Evolutionary conservation across 768 basidiomycete genomes (phyloP).

Genomic region (Crepidotus variabilis): DNA sequence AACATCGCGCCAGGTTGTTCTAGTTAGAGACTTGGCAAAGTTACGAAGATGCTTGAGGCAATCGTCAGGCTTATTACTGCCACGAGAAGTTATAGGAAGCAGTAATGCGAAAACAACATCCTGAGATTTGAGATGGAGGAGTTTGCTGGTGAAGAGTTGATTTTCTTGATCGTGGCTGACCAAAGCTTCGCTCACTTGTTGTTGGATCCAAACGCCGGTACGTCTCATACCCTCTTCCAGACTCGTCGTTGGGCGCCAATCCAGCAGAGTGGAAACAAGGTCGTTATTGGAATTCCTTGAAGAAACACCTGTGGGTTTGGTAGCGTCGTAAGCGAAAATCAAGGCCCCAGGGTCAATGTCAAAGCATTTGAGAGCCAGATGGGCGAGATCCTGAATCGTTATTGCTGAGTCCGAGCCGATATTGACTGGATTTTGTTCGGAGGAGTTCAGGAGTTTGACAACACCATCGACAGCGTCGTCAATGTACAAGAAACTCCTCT

Average conservation of each 20-base stretch:
- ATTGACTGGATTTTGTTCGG: slow-evolving; percentile 36
- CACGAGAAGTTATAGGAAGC: slow-evolving; percentile 55
- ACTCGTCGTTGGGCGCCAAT: slow-evolving; percentile 38
- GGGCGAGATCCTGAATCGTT: slow-evolving; percentile 37
- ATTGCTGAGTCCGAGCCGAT: slow-evolving; percentile 47
- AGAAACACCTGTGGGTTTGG: slow-evolving; percentile 42
- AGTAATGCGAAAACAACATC: slow-evolving; percentile 40
- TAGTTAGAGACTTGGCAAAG: slow-evolving; percentile 40
- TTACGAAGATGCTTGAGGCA: slow-evolving; percentile 38
- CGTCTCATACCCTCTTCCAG: slow-evolving; percentile 44
- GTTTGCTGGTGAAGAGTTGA: neutral
- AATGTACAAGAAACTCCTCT: slow-evolving; percentile 54
- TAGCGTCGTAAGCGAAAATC: slow-evolving; percentile 19
- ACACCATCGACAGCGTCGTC: slow-evolving; percentile 51
- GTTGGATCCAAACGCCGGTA: slow-evolving; percentile 46
- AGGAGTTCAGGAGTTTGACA: slow-evolving; percentile 36
- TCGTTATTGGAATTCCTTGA: slow-evolving; percentile 52
- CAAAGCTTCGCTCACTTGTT: slow-evolving; percentile 23
- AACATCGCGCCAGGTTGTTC: slow-evolving; percentile 44
- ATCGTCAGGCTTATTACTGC: slow-evolving; percentile 24
- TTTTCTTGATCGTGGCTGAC: neutral
- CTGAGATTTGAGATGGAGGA: neutral
- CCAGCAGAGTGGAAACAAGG: slow-evolving; percentile 23
- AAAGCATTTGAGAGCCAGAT: slow-evolving; percentile 31
- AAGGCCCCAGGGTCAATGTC: slow-evolving; percentile 25